Base-by-base conservation (phyloP, 345 rosid species). In the Brassica cretica region DNA sequence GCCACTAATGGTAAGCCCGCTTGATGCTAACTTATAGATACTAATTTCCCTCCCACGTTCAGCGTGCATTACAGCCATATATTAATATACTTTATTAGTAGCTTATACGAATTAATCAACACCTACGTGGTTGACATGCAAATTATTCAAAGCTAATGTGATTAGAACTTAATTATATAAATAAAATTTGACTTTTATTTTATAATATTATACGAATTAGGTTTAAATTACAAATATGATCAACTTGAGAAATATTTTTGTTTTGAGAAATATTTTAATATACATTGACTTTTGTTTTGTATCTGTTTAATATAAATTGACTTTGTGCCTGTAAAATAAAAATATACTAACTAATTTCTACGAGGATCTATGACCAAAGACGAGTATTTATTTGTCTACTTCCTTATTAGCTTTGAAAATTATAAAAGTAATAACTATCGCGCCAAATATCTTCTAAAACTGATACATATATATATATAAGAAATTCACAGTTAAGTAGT, bases 1-100 rank as follows among this genome's bases (percentile, higher is more conserved):
- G 53, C 60, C 59, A 61, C 46, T 73, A 32, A 61, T 73, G 35
- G 46, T 73, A 72, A 73, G 64, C 70, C 82, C 82, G 73, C 74
- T 78, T 78, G 82, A n/a, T 32, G 24, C 8, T 32, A 61, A 61
- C 16, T 67, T 56, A 33, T 51, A 35, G 19, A 78, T 72, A 66
- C 53, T 72, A 72, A 73, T 72, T 46, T 67, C 64, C 27, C 70
- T 73, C 18, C 68, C 67, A 61, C 70, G 74, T 73, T 4, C 77
- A 35, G 70, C 53, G 71, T 69, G 75, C 75, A 74, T 78, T 64
- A 64, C 79, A 80, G 75, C 76, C 75, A 80, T 74, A 74, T 69
- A 69, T 41, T 55, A 70, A 11, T 80, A 11, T 80, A 64, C 8
- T 64, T 70, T 80, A 74, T 16, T 35, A 62, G 44, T 68, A 73